Percentiles rank a stretch among this genome's conserved stretches.
Evolutionary conservation across 1,139 yeast genomes (phyloP).

Genomic region (Pichia norvegensis): DNA sequence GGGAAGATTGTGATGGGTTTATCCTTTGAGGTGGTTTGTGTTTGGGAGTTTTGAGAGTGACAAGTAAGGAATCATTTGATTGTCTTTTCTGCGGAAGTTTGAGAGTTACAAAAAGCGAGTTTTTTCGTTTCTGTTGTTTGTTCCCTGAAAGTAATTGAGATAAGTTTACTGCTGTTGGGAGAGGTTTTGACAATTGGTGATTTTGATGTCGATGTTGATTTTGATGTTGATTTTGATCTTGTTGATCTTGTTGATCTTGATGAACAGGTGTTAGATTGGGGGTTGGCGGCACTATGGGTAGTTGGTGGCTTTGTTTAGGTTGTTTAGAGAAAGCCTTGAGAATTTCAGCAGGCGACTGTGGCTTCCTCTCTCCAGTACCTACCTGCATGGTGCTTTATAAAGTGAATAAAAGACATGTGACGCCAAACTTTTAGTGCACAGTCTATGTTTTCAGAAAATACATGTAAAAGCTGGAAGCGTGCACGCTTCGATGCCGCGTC

Average conservation of each 20-base stretch:
- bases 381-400: not conserved
- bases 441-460: no score
- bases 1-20: conserved; percentile 8
- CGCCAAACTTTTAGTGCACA: no score
- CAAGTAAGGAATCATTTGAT: not conserved
- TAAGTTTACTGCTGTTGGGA: not conserved
- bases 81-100: conserved; percentile 1
- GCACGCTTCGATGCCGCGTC: no score
- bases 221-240: no score
- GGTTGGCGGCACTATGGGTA: not conserved
- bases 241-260: no score
- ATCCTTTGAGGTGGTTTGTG: conserved; percentile 6
- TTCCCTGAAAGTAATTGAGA: conserved; percentile 5
- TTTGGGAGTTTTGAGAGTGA: conserved; percentile 4
- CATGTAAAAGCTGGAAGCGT: no score
- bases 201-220: not conserved
- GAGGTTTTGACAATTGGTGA: not conserved
- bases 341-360: not conserved
- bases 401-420: no score
- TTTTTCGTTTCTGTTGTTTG: not conserved
- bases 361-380: not conserved
- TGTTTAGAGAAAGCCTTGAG: not conserved
- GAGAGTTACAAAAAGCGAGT: conserved; percentile 2
- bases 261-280: not conserved
- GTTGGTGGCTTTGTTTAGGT: not conserved